phyloP scores from a whole-genome alignment of 129 eudicot genomes.

The Flaveria linearis region DNA sequence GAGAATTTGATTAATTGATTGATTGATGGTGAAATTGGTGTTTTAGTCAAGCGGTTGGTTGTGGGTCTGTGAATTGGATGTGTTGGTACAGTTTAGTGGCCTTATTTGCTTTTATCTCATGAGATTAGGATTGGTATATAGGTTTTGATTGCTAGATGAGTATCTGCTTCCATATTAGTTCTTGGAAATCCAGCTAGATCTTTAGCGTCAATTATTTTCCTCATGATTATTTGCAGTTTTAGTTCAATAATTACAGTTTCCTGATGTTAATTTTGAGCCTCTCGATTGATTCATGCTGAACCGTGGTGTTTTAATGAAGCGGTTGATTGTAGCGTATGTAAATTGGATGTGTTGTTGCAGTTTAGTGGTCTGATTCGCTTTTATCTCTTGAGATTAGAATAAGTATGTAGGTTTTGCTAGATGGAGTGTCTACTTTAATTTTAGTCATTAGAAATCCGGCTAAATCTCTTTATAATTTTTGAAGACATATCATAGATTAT shows the following conservation, averaged over 20 bases:
- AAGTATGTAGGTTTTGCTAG: background rate
- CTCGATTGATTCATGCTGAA: constrained; percentile 1
- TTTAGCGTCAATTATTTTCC: too few relatives aligned
- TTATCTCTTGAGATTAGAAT: constrained; percentile 1
- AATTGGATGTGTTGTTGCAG: constrained; percentile 5
- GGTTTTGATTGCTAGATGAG: too few relatives aligned
- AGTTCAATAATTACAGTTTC: constrained; percentile 5
- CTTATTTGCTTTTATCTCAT: too few relatives aligned
- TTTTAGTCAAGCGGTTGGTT: constrained; percentile 7
- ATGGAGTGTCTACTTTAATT: background rate
- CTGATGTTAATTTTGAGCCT: constrained; percentile 16
- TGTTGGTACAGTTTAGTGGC: constrained; percentile 17
- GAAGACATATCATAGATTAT: background rate
- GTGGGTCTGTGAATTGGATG: constrained; percentile 1
- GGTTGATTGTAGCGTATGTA: constrained; percentile 1
- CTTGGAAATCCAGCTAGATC: background rate
- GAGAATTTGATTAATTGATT: background rate
- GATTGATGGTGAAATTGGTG: constrained; percentile 4
- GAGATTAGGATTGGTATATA: too few relatives aligned
- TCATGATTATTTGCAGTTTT: too few relatives aligned
- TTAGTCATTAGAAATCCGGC: background rate
- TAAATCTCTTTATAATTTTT: constrained; percentile 19
- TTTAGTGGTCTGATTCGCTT: constrained; percentile 14
- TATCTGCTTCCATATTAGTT: too few relatives aligned
- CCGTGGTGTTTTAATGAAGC: constrained; percentile 4